These are phyloP conservation scores for Opeltia flavorubescens DNA, from an alignment of 495 filamentous ascomycete genomes.

Conservation along the genomic window DNA sequence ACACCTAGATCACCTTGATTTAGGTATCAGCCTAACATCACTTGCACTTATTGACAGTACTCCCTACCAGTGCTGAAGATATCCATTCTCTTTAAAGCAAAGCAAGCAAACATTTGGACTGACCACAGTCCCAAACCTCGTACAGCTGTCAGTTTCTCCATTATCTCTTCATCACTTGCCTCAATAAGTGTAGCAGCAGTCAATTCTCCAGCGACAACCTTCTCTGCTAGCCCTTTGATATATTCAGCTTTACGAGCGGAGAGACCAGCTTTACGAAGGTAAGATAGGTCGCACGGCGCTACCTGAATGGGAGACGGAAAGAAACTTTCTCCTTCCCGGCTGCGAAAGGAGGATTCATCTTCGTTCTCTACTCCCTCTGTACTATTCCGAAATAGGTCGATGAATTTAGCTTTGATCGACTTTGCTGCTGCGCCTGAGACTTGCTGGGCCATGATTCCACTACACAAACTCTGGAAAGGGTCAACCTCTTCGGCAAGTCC, in stretches of 20 bases:
- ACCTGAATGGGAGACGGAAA: constrained; percentile 76
- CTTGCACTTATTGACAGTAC: constrained; percentile 53
- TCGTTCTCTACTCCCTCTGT: constrained; percentile 6
- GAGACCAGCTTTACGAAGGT: constrained; percentile 69
- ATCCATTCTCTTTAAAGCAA: constrained; percentile 81
- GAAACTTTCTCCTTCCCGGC: neutral
- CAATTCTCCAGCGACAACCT: constrained; percentile 62
- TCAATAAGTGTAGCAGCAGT: constrained; percentile 57
- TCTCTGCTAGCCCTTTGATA: constrained; percentile 66
- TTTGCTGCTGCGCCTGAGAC: constrained; percentile 84
- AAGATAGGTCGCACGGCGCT: constrained; percentile 38
- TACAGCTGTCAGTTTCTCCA: constrained; percentile 62
- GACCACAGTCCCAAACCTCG: constrained; percentile 81
- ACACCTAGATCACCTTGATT: neutral
- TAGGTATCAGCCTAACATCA: neutral
- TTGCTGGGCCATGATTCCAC: constrained; percentile 89
- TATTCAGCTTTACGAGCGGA: constrained; percentile 93
- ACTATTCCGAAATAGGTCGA: constrained; percentile 51
- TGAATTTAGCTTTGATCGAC: constrained; percentile 74
- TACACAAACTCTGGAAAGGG: constrained; percentile 69
- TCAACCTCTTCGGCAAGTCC: constrained; percentile 74
- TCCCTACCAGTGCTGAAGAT: constrained; percentile 75
- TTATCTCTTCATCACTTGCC: constrained; percentile 72
- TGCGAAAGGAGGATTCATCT: neutral
- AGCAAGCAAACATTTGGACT: constrained; percentile 95